Base-by-base conservation (phyloP, 2,329 filamentous ascomycete species). In the Colletotrichum phormii region DNA sequence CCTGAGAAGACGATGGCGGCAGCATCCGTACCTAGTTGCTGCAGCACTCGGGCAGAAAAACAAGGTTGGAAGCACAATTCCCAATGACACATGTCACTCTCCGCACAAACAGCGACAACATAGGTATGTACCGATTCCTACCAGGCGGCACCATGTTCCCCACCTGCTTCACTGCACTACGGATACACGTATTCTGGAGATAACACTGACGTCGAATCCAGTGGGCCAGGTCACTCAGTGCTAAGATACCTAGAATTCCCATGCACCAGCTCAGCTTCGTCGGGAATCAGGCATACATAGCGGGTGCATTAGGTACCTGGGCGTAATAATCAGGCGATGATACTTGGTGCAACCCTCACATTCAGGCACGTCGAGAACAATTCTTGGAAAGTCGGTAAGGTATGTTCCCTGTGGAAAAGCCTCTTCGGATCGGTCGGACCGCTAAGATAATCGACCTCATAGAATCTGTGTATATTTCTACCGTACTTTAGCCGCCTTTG, bases 371-470 rank as follows among this genome's bases (percentile, higher is more conserved):
- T 63, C 35, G 26, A 5, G 61, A 64, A 9, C n/a, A 51, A 51
- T n/a, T 29, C 59, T 26, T 61, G 59, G 42, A 51, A 62, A 62
- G 55, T 35, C 31, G n/a, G 55, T 35, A 24, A 29, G 26, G 26
- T 26, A 12, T 49, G 12, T 18, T 55, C 63, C 68, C 68, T 71
- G 63, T 71, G 33, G 26, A 61, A 49, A 71, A 71, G 37, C 35
- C 35, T 29, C 26, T 24, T 51, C 68, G 68, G 64, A 67, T 71
- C 68, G 22, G 57, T 67, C 64, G 68, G 68, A 53, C 57, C 68
- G 51, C 42, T 35, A n/a, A 4, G 5, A 37, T 57, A 26, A 15
- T 22, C 7, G 42, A 49, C 18, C 42, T 22, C n/a, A 4, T 8
- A 18, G 46, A 46, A 13, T 24, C 4, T 42, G 5, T 29, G 3